These are phyloP conservation scores for Haematococcus sp. DNA, from an alignment of 139 green algal species.

Conservation along the genomic window DNA sequence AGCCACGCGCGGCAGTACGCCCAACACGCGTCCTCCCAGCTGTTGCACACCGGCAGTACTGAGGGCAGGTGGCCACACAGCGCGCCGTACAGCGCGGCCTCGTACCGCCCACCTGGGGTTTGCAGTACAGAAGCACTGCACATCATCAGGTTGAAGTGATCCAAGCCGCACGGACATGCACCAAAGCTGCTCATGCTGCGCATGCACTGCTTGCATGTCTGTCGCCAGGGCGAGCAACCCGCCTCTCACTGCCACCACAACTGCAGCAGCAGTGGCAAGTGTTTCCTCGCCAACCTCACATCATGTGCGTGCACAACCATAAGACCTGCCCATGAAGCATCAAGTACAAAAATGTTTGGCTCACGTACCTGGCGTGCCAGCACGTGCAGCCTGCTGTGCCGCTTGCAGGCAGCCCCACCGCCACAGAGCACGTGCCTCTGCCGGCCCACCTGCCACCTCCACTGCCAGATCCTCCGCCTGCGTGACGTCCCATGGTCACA, in stretches of 20 bases:
- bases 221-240: too few species aligned
- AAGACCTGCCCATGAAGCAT: too few species aligned
- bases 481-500: neutral
- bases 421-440: conserved; percentile 57
- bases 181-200: too few species aligned
- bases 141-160: too few species aligned
- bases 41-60: conserved; percentile 58
- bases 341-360: neutral
- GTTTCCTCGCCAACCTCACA: too few species aligned
- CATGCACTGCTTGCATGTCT: too few species aligned
- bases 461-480: conserved; percentile 50
- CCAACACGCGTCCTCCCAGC: conserved; percentile 77
- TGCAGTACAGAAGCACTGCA: too few species aligned
- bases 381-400: conserved; percentile 18
- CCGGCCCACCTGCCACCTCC: conserved; percentile 45
- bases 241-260: too few species aligned
- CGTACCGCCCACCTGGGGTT: conserved; percentile 28
- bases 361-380: conserved; percentile 4
- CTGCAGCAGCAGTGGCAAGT: too few species aligned
- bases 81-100: conserved; percentile 68
- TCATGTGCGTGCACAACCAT: too few species aligned
- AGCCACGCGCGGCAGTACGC: conserved; percentile 62
- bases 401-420: conserved; percentile 61
- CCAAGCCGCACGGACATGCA: too few species aligned
- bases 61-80: conserved; percentile 49